Conservation (phyloP, 2,329 filamentous ascomycete genomes). For the Diplodia sapinea region DNA sequence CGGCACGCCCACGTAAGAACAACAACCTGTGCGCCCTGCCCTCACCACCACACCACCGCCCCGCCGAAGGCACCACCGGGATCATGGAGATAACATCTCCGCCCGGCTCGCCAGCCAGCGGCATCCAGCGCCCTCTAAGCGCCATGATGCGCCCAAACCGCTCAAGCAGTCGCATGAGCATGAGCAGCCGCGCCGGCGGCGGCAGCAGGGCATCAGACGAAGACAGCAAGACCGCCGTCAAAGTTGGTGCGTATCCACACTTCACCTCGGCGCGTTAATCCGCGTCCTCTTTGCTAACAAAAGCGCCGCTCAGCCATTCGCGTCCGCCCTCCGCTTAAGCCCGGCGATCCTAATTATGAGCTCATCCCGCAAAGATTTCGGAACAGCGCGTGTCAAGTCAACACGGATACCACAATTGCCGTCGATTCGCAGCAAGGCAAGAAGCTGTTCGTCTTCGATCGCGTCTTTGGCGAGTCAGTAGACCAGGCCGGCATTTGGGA, state of each 20-base stretch:
- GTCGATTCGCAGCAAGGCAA: conserved; percentile 86
- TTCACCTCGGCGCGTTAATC: conserved; percentile 26
- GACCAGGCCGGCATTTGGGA: conserved; percentile 92
- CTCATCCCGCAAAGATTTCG: conserved; percentile 96
- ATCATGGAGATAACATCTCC: conserved; percentile 39
- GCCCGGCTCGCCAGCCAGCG: conserved; percentile 46
- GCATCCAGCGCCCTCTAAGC: conserved; percentile 73
- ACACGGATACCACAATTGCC: conserved; percentile 79
- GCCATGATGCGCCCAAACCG: conserved; percentile 77
- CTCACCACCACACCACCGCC: not conserved
- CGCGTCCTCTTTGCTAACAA: conserved; percentile 37
- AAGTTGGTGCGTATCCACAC: conserved; percentile 77
- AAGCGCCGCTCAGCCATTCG: conserved; percentile 72
- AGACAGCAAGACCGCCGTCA: conserved; percentile 87
- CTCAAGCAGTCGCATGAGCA: conserved; percentile 85
- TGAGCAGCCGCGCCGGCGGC: conserved; percentile 74
- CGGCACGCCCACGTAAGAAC: conserved; percentile 5
- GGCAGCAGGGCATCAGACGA: conserved; percentile 87
- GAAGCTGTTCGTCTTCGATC: conserved; percentile 96
- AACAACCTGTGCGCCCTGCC: conserved; percentile 11
- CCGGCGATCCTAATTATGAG: conserved; percentile 88
- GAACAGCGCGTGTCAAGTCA: conserved; percentile 87
- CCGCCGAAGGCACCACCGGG: conserved; percentile 11
- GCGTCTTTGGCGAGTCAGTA: conserved; percentile 84
- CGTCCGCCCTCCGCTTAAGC: conserved; percentile 82